phyloP scores from a whole-genome alignment of 2,329 filamentous ascomycete species.

The Diplodia sapinea region DNA sequence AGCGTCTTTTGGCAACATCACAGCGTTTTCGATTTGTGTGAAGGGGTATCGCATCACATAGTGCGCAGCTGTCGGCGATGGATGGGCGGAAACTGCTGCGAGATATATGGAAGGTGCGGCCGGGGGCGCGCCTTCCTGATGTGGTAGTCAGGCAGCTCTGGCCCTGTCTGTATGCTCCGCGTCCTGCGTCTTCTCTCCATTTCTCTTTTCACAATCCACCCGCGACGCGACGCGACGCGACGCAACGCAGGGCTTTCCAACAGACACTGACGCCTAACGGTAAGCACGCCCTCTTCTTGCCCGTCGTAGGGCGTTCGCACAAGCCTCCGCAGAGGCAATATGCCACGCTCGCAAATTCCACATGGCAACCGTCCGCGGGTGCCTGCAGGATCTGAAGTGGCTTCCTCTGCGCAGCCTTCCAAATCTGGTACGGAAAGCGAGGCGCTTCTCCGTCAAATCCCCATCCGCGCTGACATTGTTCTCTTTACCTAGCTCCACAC shows the following conservation, averaged over 20 bases:
- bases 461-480: neutral
- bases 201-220: neutral
- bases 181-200: neutral
- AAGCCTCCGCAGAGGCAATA: neutral
- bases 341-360: conserved; percentile 22
- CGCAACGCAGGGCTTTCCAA: neutral
- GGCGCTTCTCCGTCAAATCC: neutral
- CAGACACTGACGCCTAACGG: neutral
- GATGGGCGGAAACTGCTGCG: neutral
- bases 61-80: neutral
- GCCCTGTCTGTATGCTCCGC: neutral
- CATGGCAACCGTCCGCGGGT: conserved; percentile 29
- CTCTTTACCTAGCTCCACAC: conserved; percentile 16
- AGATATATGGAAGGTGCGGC: neutral
- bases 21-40: neutral
- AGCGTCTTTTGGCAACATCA: neutral
- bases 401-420: neutral
- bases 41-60: neutral
- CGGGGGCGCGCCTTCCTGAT: conserved; percentile 1
- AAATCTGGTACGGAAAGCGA: conserved; percentile 3
- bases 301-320: neutral
- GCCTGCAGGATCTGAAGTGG: conserved; percentile 17
- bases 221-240: neutral
- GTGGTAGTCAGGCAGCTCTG: neutral
- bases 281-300: neutral